Evolutionary conservation across 305 asterid genomes (phyloP), one percentile per base, ranked within the genome.

Genomic region (Vinca major): DNA sequence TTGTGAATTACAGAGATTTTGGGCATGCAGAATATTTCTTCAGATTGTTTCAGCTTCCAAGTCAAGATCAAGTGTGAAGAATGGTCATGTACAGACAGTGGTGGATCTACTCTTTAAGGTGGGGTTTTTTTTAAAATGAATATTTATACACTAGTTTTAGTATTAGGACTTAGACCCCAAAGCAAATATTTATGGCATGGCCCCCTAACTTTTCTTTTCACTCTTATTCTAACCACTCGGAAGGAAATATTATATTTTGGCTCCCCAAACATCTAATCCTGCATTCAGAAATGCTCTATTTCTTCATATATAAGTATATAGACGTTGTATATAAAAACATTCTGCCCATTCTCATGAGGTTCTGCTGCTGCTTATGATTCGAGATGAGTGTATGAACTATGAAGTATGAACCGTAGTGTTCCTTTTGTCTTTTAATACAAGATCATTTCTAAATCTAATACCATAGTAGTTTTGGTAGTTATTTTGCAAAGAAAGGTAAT

Each of bases 321-420:
- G 57, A 49, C 68, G 62, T 39, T 75, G 75, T 73, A 77, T 53
- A 73, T 77, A 69, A 21, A 50, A 68, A 11, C 19, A 65, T 26
- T 72, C 66, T 33, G 20, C 53, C 63, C 69, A 4, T 40, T 71
- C 33, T 54, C 6, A 47, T 36, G 66, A 67, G 73, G 62, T n/a
- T 14, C 52, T 48, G 9, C 41, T 26, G 69, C 14, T 0, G 41
- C 6, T 65, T 12, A 26, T 26, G 33, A 26, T 26, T 26, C 33
- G 33, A 26, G 33, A 26, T 26, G 1, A 26, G 1, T 26, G 33
- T 26, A 26, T 26, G 33, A 26, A 13, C 5, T 40, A 43, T 62
- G 9, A 26, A 13, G 11, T 40, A 43, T 62, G 9, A 3, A 37
- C 51, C 37, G 33, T 50, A 36, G 8, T 33, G n/a, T 49, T 36